Base-by-base conservation (phyloP, 2,329 filamentous ascomycete species). In the Paecilomyces sp. region DNA sequence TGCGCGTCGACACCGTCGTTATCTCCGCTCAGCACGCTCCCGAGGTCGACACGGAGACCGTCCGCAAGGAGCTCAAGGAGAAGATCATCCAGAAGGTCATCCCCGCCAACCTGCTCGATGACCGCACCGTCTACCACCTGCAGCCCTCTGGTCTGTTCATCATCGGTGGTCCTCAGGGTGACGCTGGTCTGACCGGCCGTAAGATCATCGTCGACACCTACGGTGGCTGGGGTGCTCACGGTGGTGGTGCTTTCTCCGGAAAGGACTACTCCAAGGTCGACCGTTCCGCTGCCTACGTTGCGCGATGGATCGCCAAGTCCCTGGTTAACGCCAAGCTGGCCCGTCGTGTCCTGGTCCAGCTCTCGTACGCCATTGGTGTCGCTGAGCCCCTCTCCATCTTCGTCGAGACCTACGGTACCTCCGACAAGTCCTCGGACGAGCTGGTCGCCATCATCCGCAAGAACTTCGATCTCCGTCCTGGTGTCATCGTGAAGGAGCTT, bases 201-300 rank as follows among this genome's bases (percentile, higher is more conserved):
- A 99, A 99, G 88, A 99, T 99, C 86, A 89, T 97, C 68, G 94
- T 99, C 77, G 94, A 99, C 83, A 97, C 94, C 79, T 99, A 99
- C 83, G 94, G 94, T 84, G 94, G 94, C 74, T 97, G 94, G 94
- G 94, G 94, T 83, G 94, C 94, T 71, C 94, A 99, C 85, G 94
- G 94, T 85, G 94, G 94, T 85, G 94, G 94, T 89, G 94, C 94
- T 79, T 99, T 99, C 90, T 97, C 94, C 73, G 94, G 94, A 74
- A 99, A 99, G 89, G 94, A 99, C 80, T 99, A 97, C 88, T 97
- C 92, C 86, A 99, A 99, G 87, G 94, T 99, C 80, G 94, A 99
- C 78, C 91, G 94, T 72, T 97, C 94, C 58, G 94, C 94, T 68
- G 94, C 94, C 74, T 99, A 99, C 83, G 88, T 97, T 70, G 92